These are phyloP conservation scores for Solanum appendiculatum DNA, from an alignment of 257 asterid species.

Conservation along the genomic window DNA sequence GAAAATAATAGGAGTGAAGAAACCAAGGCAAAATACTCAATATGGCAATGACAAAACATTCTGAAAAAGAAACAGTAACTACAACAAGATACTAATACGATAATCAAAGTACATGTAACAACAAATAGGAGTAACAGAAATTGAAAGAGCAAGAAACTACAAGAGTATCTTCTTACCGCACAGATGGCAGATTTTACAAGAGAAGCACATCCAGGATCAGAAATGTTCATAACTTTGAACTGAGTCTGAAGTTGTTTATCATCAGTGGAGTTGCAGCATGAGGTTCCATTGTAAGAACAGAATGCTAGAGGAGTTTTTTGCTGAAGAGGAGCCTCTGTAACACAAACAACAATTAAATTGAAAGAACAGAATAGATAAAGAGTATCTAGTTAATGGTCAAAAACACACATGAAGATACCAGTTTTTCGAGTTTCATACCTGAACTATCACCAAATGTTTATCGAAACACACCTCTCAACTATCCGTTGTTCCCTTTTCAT, in stretches of 20 bases:
- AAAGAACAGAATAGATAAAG: background rate
- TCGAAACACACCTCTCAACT: background rate
- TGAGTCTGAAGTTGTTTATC: constrained; percentile 43
- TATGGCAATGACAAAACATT: background rate
- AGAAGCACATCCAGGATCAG: constrained; percentile 66
- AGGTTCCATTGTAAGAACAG: constrained; percentile 60
- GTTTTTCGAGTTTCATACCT: background rate
- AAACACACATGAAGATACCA: background rate
- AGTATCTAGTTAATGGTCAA: background rate
- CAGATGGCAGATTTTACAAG: constrained; percentile 60
- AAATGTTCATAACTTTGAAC: constrained; percentile 46
- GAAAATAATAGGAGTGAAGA: background rate
- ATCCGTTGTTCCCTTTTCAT: background rate
- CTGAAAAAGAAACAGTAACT: background rate
- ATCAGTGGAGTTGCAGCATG: constrained; percentile 58
- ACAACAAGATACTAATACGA: background rate
- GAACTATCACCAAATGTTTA: background rate
- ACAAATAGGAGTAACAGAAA: background rate
- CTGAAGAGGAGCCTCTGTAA: constrained; percentile 53
- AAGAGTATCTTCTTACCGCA: constrained; percentile 35
- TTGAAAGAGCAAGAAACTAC: background rate
- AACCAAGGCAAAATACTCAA: background rate
- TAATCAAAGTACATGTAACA: background rate
- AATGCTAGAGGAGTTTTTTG: constrained; percentile 35
- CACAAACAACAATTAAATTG: background rate